Evolutionary conservation across 371 early-diverging fungal genomes (phyloP), one percentile per base, ranked within the genome.

Genomic region (Phascolomyces articulosus): DNA sequence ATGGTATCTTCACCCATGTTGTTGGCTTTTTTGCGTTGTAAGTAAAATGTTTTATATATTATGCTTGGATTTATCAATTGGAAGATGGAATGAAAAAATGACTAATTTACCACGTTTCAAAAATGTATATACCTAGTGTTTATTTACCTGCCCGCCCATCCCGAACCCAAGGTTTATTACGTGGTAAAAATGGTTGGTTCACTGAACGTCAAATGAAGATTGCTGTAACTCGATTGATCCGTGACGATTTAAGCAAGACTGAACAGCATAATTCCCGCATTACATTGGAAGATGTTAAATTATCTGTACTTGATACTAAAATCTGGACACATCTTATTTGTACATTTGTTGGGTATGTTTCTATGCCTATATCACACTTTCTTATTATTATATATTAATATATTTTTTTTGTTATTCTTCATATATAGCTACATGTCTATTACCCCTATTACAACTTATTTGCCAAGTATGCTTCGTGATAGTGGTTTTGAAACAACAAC

Each of bases 161-260:
- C 1, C 59, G 59, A 2, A 85, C 84, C 11, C 59, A 66, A n/a
- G 76, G 80, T 11, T 34, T 72, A 3, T 40, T 83, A 34, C 77
- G 82, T 57, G 72, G 77, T 18, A 24, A 55, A 3, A 58, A 60
- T 16, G 66, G 61, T 9, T 70, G 71, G 71, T 66, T 70, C 40
- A 41, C 28, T 18, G 71, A 70, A 27, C 71, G 71, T 20, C 55
- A 70, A 40, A 53, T 34, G 20, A 64, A 76, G 49, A 85, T 85
- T 60, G 85, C 85, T 18, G 77, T 85, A 11, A 85, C 85, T 7
- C 74, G 85, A 8, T 56, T 87, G 8, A 80, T 87, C 28, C 77
- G 81, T 10, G 87, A 85, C 59, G 85, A 85, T 53, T 55, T 73
- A 44, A 69, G 71, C 60, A 82, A 87, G 55, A 69, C 71, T 4